Base-by-base conservation (phyloP, 192 early-diverging fungal species). In the Chytriomyces sp. region DNA sequence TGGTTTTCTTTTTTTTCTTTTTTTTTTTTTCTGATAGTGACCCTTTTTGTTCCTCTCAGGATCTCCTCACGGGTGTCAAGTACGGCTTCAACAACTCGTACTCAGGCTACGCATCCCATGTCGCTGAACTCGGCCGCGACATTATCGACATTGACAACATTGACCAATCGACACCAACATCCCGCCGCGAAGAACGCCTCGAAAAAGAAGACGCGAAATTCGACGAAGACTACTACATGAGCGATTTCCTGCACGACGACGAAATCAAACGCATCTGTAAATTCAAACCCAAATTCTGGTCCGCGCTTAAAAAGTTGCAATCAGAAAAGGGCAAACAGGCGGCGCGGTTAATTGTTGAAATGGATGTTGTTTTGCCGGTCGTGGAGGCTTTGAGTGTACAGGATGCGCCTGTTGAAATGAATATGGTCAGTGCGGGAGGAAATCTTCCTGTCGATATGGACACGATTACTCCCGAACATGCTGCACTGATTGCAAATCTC, bases 61-160 rank as follows among this genome's bases (percentile, higher is more conserved):
- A 80, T 50, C 59, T 82, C 43, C 46, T 77, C 26, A 85, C 72
- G 11, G 72, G 64, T 9, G 82, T 86, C 6, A 83, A 84, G 20
- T 99, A 98, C 81, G 97, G 97, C 7, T 99, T 99, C 86, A 93
- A 97, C 82, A 90, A 91, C 74, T 87, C 90, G 35, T 95, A 97
- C 81, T 88, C 79, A 45, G 92, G 92, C 7, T 91, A 90, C 63
- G 92, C 93, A 64, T 82, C 87, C 1, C 92, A 96, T 75, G 68
- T 90, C 11, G 47, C 61, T 1, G 78, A 88, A 64, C 57, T 90
- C 48, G 86, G 84, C 3, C 81, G 79, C 23, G 88, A 87, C 48
- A 76, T 90, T 1, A 63, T 90, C 24, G 87, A 90, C 60, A 76
- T 88, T 28, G 76, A 67, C 50, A 80, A 87, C 48, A 45, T 90